Base-by-base conservation (phyloP, 768 basidiomycete species). In the Naganishia friedmannii region DNA sequence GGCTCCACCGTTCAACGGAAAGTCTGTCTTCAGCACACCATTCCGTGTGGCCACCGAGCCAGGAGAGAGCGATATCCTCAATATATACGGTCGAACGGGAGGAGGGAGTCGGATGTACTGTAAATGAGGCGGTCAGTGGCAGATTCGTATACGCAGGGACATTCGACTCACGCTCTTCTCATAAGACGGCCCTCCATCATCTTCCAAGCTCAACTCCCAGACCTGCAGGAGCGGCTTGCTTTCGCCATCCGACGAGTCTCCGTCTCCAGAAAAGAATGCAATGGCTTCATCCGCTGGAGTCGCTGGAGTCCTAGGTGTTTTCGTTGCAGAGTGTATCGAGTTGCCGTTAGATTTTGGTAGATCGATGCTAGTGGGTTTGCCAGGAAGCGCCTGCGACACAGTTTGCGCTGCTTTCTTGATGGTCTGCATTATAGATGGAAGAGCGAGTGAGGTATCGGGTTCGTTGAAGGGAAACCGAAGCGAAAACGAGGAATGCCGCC, bases 21-120 rank as follows among this genome's bases (percentile, higher is more conserved):
- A 97, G 80, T 98, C 97, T 69, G 93, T 95, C 83, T 89, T 92
- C 81, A 99, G 90, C 0, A 93, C 86, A 65, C 93, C 96, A 76
- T 94, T 91, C 76, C 87, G 88, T 9, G 91, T 87, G 12, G 92
- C 92, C 1, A 92, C 89, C 2, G 93, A 93, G 8, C 96, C 96
- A 0, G 95, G 91, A 56, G 94, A 90, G 60, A 98, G 85, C 23
- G 90, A 89, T 42, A 99, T 90, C 66, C 96, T 88, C 31, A 99
- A 83, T 58, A 98, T 86, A 79, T 98, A 99, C 0, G 94, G 94
- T 21, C 83, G 83, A 77, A 88, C 86, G 28, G 94, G 92, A 13
- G 96, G 93, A 10, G 96, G 96, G 21, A 99, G 87, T 48, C 96
- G 93, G 75, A 95, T 90, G 81, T 98, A 97, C 96, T 97, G 60